phyloP scores from a whole-genome alignment of 192 early-diverging fungal genomes.

The Coemansia sp. region DNA sequence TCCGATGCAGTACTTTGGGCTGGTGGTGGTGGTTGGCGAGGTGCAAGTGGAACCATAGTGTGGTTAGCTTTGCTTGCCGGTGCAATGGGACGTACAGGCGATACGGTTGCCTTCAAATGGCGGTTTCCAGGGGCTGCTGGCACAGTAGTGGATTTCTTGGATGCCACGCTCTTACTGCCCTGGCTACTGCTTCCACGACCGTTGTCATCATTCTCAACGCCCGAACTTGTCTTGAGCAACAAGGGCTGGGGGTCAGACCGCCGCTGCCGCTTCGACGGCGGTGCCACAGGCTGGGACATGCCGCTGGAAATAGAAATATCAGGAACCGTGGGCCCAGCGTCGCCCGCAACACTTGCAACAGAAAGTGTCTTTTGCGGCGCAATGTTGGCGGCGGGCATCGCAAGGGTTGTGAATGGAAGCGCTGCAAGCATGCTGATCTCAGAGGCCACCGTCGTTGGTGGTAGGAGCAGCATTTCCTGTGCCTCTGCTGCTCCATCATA shows the following conservation, averaged over 20 bases:
- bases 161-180: constrained; percentile 16
- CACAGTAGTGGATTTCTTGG: constrained; percentile 15
- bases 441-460: constrained; percentile 12
- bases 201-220: constrained; percentile 26
- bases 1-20: too few species aligned
- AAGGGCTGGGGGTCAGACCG: not conserved
- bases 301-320: not conserved
- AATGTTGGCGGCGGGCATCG: constrained; percentile 23
- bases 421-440: constrained; percentile 31
- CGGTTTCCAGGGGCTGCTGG: constrained; percentile 12
- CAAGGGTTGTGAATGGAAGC: constrained; percentile 18
- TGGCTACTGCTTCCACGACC: not conserved
- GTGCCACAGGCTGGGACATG: constrained; percentile 2
- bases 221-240: not conserved
- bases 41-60: constrained; percentile 19
- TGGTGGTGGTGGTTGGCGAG: constrained; percentile 20
- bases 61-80: not conserved
- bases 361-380: constrained; percentile 48
- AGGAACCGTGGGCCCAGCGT: not conserved
- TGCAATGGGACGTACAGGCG: not conserved
- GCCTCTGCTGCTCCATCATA: not conserved
- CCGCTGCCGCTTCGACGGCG: constrained; percentile 14
- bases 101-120: not conserved
- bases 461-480: constrained; percentile 1
- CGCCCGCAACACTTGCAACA: not conserved